A percentile compares a stretch with the other conserved stretches of the same genome.
These are phyloP conservation scores for Acer campestre DNA, from an alignment of 345 rosid species.

Conservation along the genomic window DNA sequence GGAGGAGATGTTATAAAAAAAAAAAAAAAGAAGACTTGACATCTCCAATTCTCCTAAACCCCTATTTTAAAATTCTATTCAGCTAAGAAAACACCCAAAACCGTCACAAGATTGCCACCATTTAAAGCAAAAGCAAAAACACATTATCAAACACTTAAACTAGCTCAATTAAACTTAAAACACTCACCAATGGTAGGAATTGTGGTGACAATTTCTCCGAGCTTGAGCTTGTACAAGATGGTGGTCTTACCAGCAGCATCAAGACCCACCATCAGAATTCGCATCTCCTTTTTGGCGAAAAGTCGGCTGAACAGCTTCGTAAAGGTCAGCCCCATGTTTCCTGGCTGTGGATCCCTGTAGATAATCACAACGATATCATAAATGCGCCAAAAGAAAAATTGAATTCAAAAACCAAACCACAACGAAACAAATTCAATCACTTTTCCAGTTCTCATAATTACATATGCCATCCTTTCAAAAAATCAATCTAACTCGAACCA, in stretches of 20 bases:
- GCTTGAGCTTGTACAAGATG: slow-evolving; percentile 71
- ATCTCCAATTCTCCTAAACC: no score
- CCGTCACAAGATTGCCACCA: background rate
- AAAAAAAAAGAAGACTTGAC: no score
- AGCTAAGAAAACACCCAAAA: background rate
- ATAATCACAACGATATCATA: background rate
- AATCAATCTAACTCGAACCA: background rate
- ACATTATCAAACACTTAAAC: slow-evolving; percentile 1
- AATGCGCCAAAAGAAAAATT: slow-evolving; percentile 4
- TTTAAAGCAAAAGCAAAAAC: background rate
- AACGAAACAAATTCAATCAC: background rate
- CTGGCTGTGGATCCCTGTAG: slow-evolving; percentile 33
- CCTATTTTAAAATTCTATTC: background rate
- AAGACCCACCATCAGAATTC: slow-evolving; percentile 51
- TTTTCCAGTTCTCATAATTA: background rate
- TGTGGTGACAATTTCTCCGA: slow-evolving; percentile 64
- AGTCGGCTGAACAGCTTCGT: slow-evolving; percentile 70
- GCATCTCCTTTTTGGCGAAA: slow-evolving; percentile 55
- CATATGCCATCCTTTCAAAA: background rate
- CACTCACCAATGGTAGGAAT: slow-evolving; percentile 61
- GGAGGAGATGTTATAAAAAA: no score
- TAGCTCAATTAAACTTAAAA: background rate
- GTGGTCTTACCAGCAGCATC: slow-evolving; percentile 74
- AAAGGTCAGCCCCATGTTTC: slow-evolving; percentile 67
- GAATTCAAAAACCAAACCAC: background rate